phyloP scores from a whole-genome alignment of 495 filamentous ascomycete species.

The Delitschia confertaspora region DNA sequence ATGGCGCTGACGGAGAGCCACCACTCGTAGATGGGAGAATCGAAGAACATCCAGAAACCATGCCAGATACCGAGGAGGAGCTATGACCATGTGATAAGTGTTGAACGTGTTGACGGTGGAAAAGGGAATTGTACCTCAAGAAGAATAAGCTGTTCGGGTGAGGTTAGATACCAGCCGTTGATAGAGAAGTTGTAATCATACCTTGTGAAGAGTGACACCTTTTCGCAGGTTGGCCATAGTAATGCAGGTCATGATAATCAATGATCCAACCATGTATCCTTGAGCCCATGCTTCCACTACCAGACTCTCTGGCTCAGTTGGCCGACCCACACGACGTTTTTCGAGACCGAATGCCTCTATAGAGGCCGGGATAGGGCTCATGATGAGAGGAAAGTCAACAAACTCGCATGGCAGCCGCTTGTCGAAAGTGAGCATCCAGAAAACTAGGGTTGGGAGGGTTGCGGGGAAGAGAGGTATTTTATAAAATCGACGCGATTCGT shows the following conservation, averaged over 20 bases:
- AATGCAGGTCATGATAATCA: constrained; percentile 35
- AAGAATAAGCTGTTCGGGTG: constrained; percentile 30
- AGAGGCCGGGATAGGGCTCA: neutral
- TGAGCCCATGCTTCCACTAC: constrained; percentile 37
- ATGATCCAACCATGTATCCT: constrained; percentile 35
- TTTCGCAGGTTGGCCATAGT: constrained; percentile 35
- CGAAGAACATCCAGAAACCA: constrained; percentile 34
- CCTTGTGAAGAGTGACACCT: constrained; percentile 34
- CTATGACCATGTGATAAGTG: constrained; percentile 16
- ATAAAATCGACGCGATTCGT: too few species aligned
- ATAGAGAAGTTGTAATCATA: neutral
- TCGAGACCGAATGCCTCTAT: neutral
- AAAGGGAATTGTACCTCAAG: constrained; percentile 27
- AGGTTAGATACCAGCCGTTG: neutral
- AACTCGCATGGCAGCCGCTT: too few species aligned
- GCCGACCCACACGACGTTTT: constrained; percentile 20
- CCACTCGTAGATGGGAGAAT: constrained; percentile 31
- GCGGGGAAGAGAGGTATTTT: too few species aligned
- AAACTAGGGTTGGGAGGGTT: too few species aligned
- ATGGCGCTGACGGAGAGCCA: constrained; percentile 34
- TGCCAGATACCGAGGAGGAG: constrained; percentile 33
- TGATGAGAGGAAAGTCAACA: too few species aligned
- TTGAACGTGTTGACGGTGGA: neutral
- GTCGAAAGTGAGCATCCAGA: too few species aligned
- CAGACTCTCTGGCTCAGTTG: constrained; percentile 25